Percentiles rank a stretch among this genome's conserved stretches.
phyloP scores from a whole-genome alignment of 306 rosid genomes.

The Lotus japonicus region DNA sequence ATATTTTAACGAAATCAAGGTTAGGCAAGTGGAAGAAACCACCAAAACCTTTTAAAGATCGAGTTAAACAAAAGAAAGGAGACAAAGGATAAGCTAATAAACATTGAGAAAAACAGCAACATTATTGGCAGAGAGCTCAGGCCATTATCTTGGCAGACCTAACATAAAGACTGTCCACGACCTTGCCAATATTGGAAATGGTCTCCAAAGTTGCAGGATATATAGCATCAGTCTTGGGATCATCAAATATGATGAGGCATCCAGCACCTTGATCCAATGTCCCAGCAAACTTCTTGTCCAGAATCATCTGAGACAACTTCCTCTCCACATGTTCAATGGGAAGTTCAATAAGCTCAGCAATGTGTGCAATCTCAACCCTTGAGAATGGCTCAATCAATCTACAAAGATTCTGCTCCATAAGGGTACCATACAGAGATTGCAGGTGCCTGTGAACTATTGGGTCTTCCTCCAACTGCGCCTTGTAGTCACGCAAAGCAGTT shows the following conservation, averaged over 20 bases:
- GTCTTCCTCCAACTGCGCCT: conserved; percentile 89
- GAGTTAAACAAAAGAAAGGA: conserved; percentile 11
- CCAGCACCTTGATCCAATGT: conserved; percentile 96
- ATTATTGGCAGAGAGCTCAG: no score
- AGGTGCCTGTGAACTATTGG: conserved; percentile 96
- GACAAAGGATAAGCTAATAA: conserved; percentile 17
- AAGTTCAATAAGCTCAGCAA: conserved; percentile 84
- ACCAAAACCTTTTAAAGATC: no score
- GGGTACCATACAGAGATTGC: conserved; percentile 75
- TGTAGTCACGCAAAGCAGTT: conserved; percentile 65
- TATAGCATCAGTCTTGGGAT: conserved; percentile 48
- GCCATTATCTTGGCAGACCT: conserved; percentile 97
- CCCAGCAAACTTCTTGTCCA: conserved; percentile 64
- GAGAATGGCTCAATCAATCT: conserved; percentile 93
- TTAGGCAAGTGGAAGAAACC: no score
- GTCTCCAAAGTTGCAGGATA: conserved; percentile 74
- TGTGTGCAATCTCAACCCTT: conserved; percentile 85
- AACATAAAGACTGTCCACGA: conserved; percentile 84
- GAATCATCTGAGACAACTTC: conserved; percentile 54
- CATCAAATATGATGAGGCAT: conserved; percentile 51
- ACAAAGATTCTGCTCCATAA: conserved; percentile 94
- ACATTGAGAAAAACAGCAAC: neutral
- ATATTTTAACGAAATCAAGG: no score
- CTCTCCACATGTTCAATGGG: conserved; percentile 54
- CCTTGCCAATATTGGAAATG: conserved; percentile 79